Evolutionary conservation across 2,329 filamentous ascomycete genomes (phyloP), one percentile per base, ranked within the genome.

Genomic region (Trichophyton simii): DNA sequence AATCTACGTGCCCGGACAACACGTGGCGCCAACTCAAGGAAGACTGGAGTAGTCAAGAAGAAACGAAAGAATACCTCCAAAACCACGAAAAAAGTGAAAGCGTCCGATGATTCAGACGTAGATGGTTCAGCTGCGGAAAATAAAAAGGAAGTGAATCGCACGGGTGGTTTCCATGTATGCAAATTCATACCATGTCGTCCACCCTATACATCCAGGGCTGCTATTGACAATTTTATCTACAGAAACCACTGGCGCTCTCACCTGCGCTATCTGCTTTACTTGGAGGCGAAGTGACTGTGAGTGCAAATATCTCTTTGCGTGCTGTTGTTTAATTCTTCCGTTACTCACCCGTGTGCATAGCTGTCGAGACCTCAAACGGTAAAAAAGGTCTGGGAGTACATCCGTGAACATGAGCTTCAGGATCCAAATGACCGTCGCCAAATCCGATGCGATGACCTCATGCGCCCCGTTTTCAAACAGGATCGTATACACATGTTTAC

Each of bases 401-500:
- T 99, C 76, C 95, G 95, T 70, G 84, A 80, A 63, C 86, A 91
- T 66, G 83, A 91, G 46, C 84, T 99, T 4, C 94, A 99, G 74
- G 91, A 97, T 67, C 92, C 91, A 0, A 84, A 74, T 65, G 92
- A 99, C 77, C 92, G 91, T 73, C 88, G 94, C 22, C 90, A 96
- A 67, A 99, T 99, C 65, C 79, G 84, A 31, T 99, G 94, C 76
- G 94, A 99, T 74, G 89, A 95, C 25, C 85, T 84, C 67, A 87
- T 99, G 87, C 86, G 89, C 63, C 87, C 88, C 5, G 88, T 99
- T 6, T 99, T 99, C 78, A 95, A 95, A 74, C 83, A 88, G 70
- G 84, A 91, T 69, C 88, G 83, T 69, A 88, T 99, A 58, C 90
- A 97, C 75, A 99, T 99, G 94, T 99, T 99, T 75, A 91, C 90